A percentile compares a stretch with the other conserved stretches of the same genome.
phyloP scores from a whole-genome alignment of 768 basidiomycete species.

The Mycena floridula region DNA sequence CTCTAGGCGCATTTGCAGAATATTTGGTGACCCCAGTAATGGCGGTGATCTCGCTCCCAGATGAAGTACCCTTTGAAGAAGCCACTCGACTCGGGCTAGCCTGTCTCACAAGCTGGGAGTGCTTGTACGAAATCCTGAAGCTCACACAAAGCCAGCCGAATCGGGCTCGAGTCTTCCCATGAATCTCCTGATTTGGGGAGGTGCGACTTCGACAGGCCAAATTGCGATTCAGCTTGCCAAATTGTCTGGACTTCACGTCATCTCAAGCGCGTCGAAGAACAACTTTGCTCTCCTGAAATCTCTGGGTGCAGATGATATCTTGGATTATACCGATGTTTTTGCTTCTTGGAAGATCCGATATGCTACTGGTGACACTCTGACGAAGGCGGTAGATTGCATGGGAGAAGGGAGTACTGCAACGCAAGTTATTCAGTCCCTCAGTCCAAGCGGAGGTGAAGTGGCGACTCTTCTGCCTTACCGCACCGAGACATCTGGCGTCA shows the following conservation, averaged over 20 bases:
- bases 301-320: conserved; percentile 36
- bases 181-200: conserved; percentile 13
- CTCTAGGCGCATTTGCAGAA: conserved; percentile 12
- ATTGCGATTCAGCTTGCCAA: conserved; percentile 35
- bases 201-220: conserved; percentile 20
- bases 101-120: conserved; percentile 2
- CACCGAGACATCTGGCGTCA: conserved; percentile 11
- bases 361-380: conserved; percentile 17
- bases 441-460: conserved; percentile 16
- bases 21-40: conserved; percentile 11
- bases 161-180: conserved; percentile 9
- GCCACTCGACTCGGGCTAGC: conserved; percentile 15
- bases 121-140: conserved; percentile 12
- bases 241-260: conserved; percentile 34
- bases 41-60: conserved; percentile 14
- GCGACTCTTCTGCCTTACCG: conserved; percentile 18
- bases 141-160: no score
- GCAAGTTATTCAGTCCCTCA: conserved; percentile 15
- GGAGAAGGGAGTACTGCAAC: conserved; percentile 18
- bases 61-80: conserved; percentile 15
- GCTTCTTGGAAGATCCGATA: conserved; percentile 19
- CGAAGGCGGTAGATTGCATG: conserved; percentile 22
- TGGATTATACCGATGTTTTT: conserved; percentile 28
- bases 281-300: conserved; percentile 29
- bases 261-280: conserved; percentile 35